Evolutionary conservation across 148 eudicot species (phyloP), one percentile per base, ranked within the genome.

Genomic region (Rhododendron williamsianum): DNA sequence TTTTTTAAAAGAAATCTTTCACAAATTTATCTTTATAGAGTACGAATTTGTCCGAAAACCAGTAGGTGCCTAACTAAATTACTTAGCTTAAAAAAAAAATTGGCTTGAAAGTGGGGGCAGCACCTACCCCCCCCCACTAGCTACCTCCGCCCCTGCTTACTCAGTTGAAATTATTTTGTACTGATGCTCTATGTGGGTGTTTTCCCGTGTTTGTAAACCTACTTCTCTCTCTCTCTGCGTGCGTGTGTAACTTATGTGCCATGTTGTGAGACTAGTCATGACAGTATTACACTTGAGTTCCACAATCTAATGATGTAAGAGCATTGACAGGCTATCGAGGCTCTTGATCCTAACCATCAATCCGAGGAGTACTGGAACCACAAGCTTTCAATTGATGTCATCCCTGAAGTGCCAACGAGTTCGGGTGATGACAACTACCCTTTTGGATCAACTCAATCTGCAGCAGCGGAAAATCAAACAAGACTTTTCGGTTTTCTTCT

Each of bases 291-390:
- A 54, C 21, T 84, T 74, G 35, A 84, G 52, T 74, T 52, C 15
- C 36, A 73, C 54, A 36, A 35, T 10, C 85, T 73, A 69, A 84
- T 41, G 45, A 18, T 71, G n/a, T 54, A 38, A 38, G 27, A 18
- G 38, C 81, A 18, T 81, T 73, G 41, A 56, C 88, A 92, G 94
- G 92, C 89, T 36, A 89, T 92, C 73, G 94, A 92, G 85, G 90
- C 89, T 27, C 92, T 90, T 73, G 94, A 92, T 86, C 89, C 92
- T 56, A 76, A 87, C 74, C 89, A 87, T 71, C 85, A 79, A 33
- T 90, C 91, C 85, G 6, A 46, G 45, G 91, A 90, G 86, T 92
- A 92, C 88, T 92, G 94, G 94, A 84, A 79, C 30, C 84, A 87
- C 87, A 89, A 88, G 82, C 43, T 43, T 63, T 72, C 67, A 43